Conservation (phyloP, 371 early-diverging fungal genomes). For the Mucor lusitanicus region DNA sequence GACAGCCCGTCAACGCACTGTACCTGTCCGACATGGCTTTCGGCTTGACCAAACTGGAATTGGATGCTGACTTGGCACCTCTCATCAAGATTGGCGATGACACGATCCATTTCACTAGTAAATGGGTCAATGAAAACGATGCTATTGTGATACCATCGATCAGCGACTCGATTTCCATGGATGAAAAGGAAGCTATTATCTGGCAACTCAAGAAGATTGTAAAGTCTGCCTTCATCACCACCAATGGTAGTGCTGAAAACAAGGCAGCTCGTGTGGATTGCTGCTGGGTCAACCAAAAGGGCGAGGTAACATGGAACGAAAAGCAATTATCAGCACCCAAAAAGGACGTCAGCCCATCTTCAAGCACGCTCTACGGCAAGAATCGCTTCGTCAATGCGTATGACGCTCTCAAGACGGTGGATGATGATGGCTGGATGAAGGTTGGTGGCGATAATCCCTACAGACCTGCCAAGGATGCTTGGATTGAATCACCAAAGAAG, state of each 20-base stretch:
- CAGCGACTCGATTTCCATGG: conserved; percentile 45
- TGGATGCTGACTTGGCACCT: conserved; percentile 44
- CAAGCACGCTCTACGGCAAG: background rate
- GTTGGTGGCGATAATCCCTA: conserved; percentile 25
- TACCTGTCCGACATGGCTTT: conserved; percentile 56
- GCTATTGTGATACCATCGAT: conserved; percentile 48
- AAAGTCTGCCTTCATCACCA: conserved; percentile 25
- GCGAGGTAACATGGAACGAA: conserved; percentile 52
- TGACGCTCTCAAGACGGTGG: conserved; percentile 21
- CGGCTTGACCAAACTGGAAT: conserved; percentile 54
- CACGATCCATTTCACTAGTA: conserved; percentile 42
- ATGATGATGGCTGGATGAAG: conserved; percentile 38
- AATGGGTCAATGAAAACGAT: conserved; percentile 60
- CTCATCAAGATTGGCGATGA: conserved; percentile 36
- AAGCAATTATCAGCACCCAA: conserved; percentile 9
- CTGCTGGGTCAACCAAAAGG: conserved; percentile 62
- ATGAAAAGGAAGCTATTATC: conserved; percentile 52
- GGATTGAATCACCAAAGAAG: conserved; percentile 11
- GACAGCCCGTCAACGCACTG: conserved; percentile 59
- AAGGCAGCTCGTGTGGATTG: conserved; percentile 56
- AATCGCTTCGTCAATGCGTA: conserved; percentile 19
- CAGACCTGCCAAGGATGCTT: conserved; percentile 16
- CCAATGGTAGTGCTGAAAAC: background rate
- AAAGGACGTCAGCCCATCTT: background rate
- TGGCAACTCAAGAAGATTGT: conserved; percentile 49